Conservation (phyloP, 495 filamentous ascomycete genomes). For the Gamarada debralockiae region DNA sequence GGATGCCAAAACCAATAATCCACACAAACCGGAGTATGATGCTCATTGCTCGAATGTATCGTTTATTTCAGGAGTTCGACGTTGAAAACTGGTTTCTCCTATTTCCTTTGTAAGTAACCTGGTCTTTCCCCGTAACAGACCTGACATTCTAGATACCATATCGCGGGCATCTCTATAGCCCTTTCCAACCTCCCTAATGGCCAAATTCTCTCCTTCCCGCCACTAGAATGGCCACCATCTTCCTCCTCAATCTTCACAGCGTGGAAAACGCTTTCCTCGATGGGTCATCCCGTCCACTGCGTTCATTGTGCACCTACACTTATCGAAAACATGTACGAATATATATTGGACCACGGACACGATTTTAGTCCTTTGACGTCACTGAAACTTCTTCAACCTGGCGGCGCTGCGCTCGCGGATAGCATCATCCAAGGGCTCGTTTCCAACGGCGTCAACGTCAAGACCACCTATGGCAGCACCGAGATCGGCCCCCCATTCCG, state of each 20-base stretch:
- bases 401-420: constrained; percentile 21
- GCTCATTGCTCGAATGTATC: constrained; percentile 27
- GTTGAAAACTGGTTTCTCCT: constrained; percentile 27
- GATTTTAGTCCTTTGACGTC: constrained; percentile 22
- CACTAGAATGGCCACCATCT: constrained; percentile 18
- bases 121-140: neutral
- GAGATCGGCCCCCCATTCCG: constrained; percentile 26
- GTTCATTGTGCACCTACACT: constrained; percentile 23
- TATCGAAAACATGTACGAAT: constrained; percentile 26
- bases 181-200: constrained; percentile 26
- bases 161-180: constrained; percentile 26
- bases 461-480: constrained; percentile 25
- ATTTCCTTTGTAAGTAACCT: constrained; percentile 22
- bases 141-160: constrained; percentile 21
- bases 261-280: constrained; percentile 18
- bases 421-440: constrained; percentile 17
- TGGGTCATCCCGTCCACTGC: constrained; percentile 22
- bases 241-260: constrained; percentile 19
- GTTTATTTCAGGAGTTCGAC: constrained; percentile 22
- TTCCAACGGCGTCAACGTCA: constrained; percentile 22
- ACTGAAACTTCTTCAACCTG: constrained; percentile 26
- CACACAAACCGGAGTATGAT: constrained; percentile 29
- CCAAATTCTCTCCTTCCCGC: constrained; percentile 23
- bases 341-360: constrained; percentile 12
- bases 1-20: constrained; percentile 27